phyloP scores from a whole-genome alignment of 2,329 filamentous ascomycete species.

The Pseudogymnoascus sp. region DNA sequence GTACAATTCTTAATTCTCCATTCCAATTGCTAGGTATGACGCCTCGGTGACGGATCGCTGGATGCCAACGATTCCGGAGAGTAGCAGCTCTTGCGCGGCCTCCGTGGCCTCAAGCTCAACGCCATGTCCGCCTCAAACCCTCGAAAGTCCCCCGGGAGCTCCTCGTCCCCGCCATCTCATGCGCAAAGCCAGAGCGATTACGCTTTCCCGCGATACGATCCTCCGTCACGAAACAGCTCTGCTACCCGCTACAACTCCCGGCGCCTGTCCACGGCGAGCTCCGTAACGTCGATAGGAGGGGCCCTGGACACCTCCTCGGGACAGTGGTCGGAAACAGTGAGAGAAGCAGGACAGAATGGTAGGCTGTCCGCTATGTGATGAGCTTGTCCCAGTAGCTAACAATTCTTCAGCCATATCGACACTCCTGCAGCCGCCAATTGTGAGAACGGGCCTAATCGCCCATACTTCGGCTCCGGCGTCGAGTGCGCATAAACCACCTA shows the following conservation, averaged over 20 bases:
- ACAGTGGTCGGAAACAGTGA: constrained; percentile 48
- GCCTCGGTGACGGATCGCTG: constrained; percentile 21
- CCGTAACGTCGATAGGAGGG: constrained; percentile 80
- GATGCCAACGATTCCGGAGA: constrained; percentile 17
- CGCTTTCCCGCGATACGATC: constrained; percentile 52
- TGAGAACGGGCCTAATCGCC: constrained; percentile 76
- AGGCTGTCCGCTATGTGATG: constrained; percentile 17
- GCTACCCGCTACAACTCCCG: constrained; percentile 41
- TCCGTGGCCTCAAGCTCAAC: constrained; percentile 17
- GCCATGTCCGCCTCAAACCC: constrained; percentile 34
- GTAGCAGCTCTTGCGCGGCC: constrained; percentile 15
- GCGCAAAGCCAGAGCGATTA: constrained; percentile 31
- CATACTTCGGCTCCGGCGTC: constrained; percentile 61
- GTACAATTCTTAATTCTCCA: background rate
- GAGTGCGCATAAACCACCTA: constrained; percentile 74
- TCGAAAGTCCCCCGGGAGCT: constrained; percentile 40
- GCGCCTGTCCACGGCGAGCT: constrained; percentile 79
- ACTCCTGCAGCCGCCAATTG: constrained; percentile 81
- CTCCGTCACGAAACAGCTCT: constrained; percentile 34
- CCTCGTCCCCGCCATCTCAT: constrained; percentile 29
- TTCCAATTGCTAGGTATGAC: constrained; percentile 22
- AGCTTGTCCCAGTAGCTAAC: constrained; percentile 13
- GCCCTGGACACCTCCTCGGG: constrained; percentile 60
- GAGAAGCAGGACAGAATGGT: constrained; percentile 81
- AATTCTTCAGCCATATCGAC: constrained; percentile 69